Base-by-base conservation (phyloP, 2,329 filamentous ascomycete genomes). In the Venturia effusa region DNA sequence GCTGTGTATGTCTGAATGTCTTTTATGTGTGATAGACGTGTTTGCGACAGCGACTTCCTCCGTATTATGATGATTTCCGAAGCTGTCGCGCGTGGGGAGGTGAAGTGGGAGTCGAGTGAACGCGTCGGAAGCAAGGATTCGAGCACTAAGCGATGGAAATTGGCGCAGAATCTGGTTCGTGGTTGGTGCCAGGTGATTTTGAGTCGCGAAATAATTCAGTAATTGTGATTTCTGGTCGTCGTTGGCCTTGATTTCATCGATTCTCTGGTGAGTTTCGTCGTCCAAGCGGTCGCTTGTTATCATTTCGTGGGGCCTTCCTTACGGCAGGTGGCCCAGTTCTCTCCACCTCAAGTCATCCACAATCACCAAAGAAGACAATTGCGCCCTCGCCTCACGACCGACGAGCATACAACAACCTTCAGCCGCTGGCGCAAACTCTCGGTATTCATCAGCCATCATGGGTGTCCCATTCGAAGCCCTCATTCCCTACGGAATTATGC, bases 401-500 rank as follows among this genome's bases (percentile, higher is more conserved):
- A 32, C 51, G 27, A 34, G 27, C 51, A 30, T 5, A 32, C 4
- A 57, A 57, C 22, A 57, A 34, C 15, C 15, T 34, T 30, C 30
- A 32, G 51, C 51, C 30, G 30, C 51, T 37, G 51, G 15, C 51
- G 30, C 30, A 34, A 57, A 19, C 1, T 57, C 30, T 7, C 19
- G 10, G 4, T 32, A 34, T n/a, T 34, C 27, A 34, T 10, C 15
- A 57, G 22, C 70, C 71, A 79, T 67, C 68, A 86, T 86, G 85
- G 84, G 83, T 75, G 83, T 88, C 67, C 85, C 85, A 55, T 87
- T 87, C 74, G 85, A 88, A 77, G 81, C 84, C 68, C 75, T 87
- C 68, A 72, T 87, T 70, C 84, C 84, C 60, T 87, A 86, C 73
- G 84, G 79, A 69, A 83, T 87, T 72, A 84, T 86, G 76, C 75